phyloP scores from a whole-genome alignment of 176 grass and related monocot genomes.

The Tillandsia leiboldiana region DNA sequence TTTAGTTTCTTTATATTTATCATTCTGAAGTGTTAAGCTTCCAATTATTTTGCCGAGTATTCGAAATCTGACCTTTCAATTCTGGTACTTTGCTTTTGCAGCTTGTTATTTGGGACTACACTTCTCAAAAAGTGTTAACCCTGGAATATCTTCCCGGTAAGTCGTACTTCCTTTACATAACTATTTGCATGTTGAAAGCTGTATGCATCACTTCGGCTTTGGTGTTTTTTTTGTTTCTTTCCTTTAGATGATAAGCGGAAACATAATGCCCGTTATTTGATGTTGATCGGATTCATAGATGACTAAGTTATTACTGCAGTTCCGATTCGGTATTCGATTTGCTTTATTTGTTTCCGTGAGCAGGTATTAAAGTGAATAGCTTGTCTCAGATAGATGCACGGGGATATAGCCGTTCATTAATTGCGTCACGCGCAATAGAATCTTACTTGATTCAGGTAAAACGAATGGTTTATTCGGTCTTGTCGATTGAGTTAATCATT shows the following conservation, averaged over 20 bases:
- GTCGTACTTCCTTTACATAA: slow-evolving; percentile 20
- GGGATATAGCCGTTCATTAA: slow-evolving; percentile 62
- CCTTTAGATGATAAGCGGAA: too few species aligned
- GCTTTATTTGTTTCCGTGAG: slow-evolving; percentile 8
- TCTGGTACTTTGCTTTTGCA: slow-evolving; percentile 27
- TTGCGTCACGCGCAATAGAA: slow-evolving; percentile 85
- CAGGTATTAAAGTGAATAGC: slow-evolving; percentile 93
- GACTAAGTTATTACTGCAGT: too few species aligned
- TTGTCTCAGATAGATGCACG: slow-evolving; percentile 55
- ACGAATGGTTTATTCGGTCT: neutral
- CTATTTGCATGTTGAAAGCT: neutral
- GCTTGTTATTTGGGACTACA: slow-evolving; percentile 94
- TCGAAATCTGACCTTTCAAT: neutral
- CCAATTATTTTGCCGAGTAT: neutral
- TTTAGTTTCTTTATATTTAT: slow-evolving; percentile 2
- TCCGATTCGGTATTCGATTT: neutral
- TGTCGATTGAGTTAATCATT: slow-evolving; percentile 12
- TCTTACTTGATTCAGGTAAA: slow-evolving; percentile 93
- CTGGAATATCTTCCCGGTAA: slow-evolving; percentile 87
- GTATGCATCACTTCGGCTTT: too few species aligned
- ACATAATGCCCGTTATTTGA: too few species aligned
- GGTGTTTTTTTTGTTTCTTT: too few species aligned
- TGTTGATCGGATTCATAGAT: too few species aligned
- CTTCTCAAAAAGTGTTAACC: slow-evolving; percentile 74
- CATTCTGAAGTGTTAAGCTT: neutral